These are phyloP conservation scores for Echria macrotheca DNA, from an alignment of 495 filamentous ascomycete genomes.

Conservation along the genomic window DNA sequence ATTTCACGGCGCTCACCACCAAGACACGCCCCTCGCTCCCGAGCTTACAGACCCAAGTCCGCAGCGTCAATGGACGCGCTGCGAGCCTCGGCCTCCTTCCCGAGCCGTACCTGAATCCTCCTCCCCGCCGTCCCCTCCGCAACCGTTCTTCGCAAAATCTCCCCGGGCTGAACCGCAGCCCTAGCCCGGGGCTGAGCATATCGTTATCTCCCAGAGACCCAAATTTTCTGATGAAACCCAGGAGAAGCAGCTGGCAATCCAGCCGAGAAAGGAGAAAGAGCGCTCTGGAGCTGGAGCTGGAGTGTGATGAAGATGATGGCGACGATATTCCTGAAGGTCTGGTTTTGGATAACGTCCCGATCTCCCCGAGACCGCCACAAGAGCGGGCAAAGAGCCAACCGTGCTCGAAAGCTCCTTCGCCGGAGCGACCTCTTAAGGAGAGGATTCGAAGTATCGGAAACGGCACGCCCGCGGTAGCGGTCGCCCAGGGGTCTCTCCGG, in stretches of 20 bases:
- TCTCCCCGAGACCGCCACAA: conserved; percentile 74
- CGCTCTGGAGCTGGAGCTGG: conserved; percentile 71
- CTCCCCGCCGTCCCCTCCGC: conserved; percentile 31
- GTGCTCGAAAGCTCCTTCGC: conserved; percentile 48
- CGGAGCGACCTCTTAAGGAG: conserved; percentile 50
- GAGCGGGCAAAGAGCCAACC: conserved; percentile 54
- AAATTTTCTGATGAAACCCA: conserved; percentile 40
- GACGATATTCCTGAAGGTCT: conserved; percentile 86
- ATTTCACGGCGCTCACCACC: not conserved
- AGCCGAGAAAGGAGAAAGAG: conserved; percentile 58
- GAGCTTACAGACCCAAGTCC: conserved; percentile 26
- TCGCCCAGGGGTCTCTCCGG: conserved; percentile 43
- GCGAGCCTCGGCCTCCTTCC: conserved; percentile 25
- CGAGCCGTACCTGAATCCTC: conserved; percentile 27
- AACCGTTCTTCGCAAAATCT: conserved; percentile 30
- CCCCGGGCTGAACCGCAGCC: conserved; percentile 30
- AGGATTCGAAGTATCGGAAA: conserved; percentile 48
- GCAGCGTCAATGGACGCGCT: conserved; percentile 27
- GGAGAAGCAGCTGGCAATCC: conserved; percentile 69
- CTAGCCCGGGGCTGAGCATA: conserved; percentile 36
- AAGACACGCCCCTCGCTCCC: conserved; percentile 23
- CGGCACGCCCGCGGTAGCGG: conserved; percentile 46
- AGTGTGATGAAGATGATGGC: conserved; percentile 84
- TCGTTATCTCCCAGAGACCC: conserved; percentile 37
- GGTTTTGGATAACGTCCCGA: conserved; percentile 86